Evolutionary conservation across 140 eudicot genomes (phyloP).

Genomic region (Ambrosia hybrid): DNA sequence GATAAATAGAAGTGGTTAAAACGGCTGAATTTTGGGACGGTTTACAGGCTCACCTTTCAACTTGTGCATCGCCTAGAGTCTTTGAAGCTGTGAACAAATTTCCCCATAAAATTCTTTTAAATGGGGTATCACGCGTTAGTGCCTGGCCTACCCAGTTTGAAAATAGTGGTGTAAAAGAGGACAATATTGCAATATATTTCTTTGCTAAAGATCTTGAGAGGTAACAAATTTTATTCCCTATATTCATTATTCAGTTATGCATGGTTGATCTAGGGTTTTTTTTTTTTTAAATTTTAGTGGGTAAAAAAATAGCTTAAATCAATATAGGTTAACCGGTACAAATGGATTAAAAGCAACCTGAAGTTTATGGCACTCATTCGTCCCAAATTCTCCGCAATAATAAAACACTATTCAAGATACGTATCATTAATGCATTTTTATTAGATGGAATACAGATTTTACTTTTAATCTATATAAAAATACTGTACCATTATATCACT

Average conservation of each 20-base stretch:
- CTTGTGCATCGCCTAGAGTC: constrained; percentile 75
- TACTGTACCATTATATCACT: no score
- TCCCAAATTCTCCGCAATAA: neutral
- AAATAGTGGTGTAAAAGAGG: constrained; percentile 69
- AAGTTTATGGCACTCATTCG: neutral
- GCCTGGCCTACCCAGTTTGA: constrained; percentile 89
- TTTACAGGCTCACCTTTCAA: constrained; percentile 90
- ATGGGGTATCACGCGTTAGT: constrained; percentile 79
- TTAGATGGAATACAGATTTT: neutral
- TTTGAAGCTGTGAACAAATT: constrained; percentile 65
- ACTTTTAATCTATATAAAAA: neutral
- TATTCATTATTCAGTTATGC: constrained; percentile 2
- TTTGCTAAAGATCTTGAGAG: constrained; percentile 87
- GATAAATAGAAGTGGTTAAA: constrained; percentile 61
- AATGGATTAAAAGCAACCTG: neutral
- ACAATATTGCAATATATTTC: constrained; percentile 80
- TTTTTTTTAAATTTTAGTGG: neutral
- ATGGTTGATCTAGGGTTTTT: neutral
- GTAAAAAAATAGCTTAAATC: neutral
- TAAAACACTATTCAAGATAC: neutral
- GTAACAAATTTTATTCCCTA: constrained; percentile 31
- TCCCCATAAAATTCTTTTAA: constrained; percentile 49
- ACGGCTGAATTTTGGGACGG: constrained; percentile 67
- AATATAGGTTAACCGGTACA: neutral
- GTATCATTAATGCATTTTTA: neutral